These are phyloP conservation scores for Boletus pseudopeckii DNA, from an alignment of 768 basidiomycete genomes.

Conservation along the genomic window DNA sequence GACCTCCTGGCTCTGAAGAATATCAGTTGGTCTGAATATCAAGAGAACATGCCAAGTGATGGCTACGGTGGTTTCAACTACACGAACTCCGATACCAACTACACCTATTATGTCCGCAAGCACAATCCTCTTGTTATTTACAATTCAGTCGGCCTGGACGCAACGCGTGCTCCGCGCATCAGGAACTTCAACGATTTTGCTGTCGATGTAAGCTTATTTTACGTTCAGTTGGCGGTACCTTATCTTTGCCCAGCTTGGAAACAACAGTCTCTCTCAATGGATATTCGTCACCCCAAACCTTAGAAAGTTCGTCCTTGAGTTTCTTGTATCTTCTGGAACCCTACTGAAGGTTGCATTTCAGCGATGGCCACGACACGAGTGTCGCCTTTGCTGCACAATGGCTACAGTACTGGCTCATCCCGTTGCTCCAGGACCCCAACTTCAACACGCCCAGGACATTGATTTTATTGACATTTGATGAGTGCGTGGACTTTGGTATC, in stretches of 20 bases:
- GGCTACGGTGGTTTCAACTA: slow-evolving; percentile 43
- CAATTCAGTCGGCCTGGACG: slow-evolving; percentile 44
- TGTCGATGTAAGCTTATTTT: slow-evolving; percentile 37
- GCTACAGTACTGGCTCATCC: slow-evolving; percentile 48
- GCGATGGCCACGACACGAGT: slow-evolving; percentile 59
- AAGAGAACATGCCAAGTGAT: slow-evolving; percentile 52
- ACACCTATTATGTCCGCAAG: slow-evolving; percentile 52
- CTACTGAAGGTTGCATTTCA: slow-evolving; percentile 18
- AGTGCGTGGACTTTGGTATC: slow-evolving; percentile 34
- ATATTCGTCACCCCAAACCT: slow-evolving; percentile 60
- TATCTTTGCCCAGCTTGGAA: slow-evolving; percentile 25
- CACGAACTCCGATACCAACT: slow-evolving; percentile 23
- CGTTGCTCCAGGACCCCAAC: slow-evolving; percentile 44
- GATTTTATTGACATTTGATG: slow-evolving; percentile 60
- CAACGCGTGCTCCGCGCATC: slow-evolving; percentile 40
- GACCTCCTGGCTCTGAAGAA: slow-evolving; percentile 56
- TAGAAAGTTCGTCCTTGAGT: slow-evolving; percentile 15
- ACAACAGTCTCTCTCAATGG: slow-evolving; percentile 52
- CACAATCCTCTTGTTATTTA: slow-evolving; percentile 51
- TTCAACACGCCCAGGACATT: slow-evolving; percentile 56
- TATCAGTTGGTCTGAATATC: slow-evolving; percentile 59
- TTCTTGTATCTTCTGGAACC: neutral
- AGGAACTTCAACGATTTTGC: slow-evolving; percentile 63
- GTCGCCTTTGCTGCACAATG: slow-evolving; percentile 46
- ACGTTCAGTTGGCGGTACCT: neutral